Percentiles rank a stretch among this genome's conserved stretches.
phyloP scores from a whole-genome alignment of 2,329 filamentous ascomycete species.

The Xylariaceae sp. region DNA sequence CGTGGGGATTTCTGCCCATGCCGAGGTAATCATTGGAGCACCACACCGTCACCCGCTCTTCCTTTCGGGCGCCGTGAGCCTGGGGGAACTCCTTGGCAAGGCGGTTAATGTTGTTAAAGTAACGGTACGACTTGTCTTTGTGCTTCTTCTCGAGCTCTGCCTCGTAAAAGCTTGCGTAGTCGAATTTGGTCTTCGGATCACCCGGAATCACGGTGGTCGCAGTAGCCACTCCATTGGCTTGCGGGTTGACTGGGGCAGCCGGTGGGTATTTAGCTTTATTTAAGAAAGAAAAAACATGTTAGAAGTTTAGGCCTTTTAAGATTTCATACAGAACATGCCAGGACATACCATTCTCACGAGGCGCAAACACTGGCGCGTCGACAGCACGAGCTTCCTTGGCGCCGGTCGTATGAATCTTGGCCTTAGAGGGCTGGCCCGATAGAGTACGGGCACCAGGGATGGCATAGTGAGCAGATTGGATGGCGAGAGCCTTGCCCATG shows the following conservation, averaged over 20 bases:
- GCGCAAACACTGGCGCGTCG: constrained; percentile 49
- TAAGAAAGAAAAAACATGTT: constrained; percentile 7
- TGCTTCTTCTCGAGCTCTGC: constrained; percentile 95
- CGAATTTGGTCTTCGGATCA: constrained; percentile 56
- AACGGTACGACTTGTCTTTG: constrained; percentile 98
- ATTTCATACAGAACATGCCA: neutral
- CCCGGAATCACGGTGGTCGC: constrained; percentile 24
- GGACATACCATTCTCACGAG: constrained; percentile 46
- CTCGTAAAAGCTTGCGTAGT: constrained; percentile 87
- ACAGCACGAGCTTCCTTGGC: constrained; percentile 73
- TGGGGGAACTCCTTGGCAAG: constrained; percentile 93
- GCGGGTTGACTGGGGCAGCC: constrained; percentile 27
- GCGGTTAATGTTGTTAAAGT: constrained; percentile 99
- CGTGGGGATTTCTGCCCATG: constrained; percentile 87
- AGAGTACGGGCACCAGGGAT: constrained; percentile 47
- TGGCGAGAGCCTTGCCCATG: constrained; percentile 95
- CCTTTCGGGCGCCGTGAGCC: constrained; percentile 78
- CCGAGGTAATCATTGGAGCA: constrained; percentile 99
- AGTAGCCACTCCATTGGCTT: constrained; percentile 25
- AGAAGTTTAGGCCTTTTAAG: constrained; percentile 8
- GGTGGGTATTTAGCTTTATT: constrained; percentile 34
- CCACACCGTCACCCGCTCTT: constrained; percentile 93
- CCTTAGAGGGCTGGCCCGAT: constrained; percentile 47
- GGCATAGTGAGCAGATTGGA: constrained; percentile 62
- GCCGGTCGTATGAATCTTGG: constrained; percentile 74